A percentile compares a stretch with the other conserved stretches of the same genome.
phyloP scores from a whole-genome alignment of 2,329 filamentous ascomycete genomes.

The Aspergillus udagawae region DNA sequence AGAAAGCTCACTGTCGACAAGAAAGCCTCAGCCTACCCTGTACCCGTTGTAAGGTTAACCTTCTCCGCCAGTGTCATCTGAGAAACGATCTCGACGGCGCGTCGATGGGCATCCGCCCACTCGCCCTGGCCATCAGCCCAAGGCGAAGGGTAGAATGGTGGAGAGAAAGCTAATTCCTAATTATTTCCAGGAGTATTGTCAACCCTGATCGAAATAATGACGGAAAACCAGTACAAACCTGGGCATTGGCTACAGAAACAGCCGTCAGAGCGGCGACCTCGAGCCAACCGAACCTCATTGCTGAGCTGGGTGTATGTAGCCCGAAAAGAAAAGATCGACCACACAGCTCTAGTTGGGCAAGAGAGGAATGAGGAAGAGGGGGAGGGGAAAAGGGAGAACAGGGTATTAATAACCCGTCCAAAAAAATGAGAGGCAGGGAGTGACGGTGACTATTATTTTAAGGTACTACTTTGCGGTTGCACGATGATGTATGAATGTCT shows the following conservation, averaged over 20 bases:
- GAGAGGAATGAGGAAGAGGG: background rate
- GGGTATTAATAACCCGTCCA: slow-evolving; percentile 1
- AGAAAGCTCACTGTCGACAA: background rate
- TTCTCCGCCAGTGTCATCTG: slow-evolving; percentile 82
- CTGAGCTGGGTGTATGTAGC: slow-evolving; percentile 9
- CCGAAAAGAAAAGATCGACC: background rate
- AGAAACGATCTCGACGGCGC: slow-evolving; percentile 74
- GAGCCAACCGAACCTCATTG: slow-evolving; percentile 35
- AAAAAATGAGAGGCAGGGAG: background rate
- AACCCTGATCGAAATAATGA: background rate
- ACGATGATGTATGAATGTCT: slow-evolving; percentile 5
- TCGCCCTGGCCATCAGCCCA: slow-evolving; percentile 72
- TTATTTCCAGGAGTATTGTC: background rate
- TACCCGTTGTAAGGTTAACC: slow-evolving; percentile 90
- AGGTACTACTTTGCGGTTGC: background rate
- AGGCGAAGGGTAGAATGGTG: slow-evolving; percentile 78
- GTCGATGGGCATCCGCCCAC: slow-evolving; percentile 72
- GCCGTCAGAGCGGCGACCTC: slow-evolving; percentile 29
- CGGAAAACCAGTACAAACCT: slow-evolving; percentile 11
- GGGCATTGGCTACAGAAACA: slow-evolving; percentile 29
- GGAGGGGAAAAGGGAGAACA: background rate
- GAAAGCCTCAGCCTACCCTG: slow-evolving; percentile 57
- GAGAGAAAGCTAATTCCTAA: slow-evolving; percentile 43
- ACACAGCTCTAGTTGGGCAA: slow-evolving; percentile 1
- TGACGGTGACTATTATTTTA: background rate